Conservation (phyloP, 495 filamentous ascomycete species). For the Aspergillus bridgeri region DNA sequence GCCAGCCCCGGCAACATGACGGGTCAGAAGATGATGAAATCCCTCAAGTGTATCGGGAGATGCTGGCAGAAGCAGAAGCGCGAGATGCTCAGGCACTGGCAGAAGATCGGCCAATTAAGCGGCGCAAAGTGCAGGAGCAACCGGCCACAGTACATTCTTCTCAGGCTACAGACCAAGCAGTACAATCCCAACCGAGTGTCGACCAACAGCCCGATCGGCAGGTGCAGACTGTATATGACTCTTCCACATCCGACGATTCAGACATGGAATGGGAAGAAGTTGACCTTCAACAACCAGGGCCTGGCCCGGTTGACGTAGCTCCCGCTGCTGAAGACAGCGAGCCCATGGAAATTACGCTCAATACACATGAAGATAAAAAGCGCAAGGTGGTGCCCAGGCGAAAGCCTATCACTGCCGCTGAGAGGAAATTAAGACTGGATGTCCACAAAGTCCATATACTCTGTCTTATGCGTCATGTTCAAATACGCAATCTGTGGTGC, state of each 20-base stretch:
- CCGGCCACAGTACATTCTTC: conserved; percentile 15
- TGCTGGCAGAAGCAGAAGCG: conserved; percentile 62
- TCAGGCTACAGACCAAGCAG: conserved; percentile 9
- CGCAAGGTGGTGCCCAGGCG: conserved; percentile 41
- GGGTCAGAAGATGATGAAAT: conserved; percentile 26
- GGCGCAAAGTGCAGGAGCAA: conserved; percentile 37
- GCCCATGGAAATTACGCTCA: conserved; percentile 57
- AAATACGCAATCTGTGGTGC: conserved; percentile 81
- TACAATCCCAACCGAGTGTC: conserved; percentile 1
- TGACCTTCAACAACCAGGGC: conserved; percentile 42
- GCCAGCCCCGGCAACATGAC: conserved; percentile 12
- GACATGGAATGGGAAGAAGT: conserved; percentile 75
- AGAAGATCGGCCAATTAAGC: conserved; percentile 40
- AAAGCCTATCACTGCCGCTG: conserved; percentile 62
- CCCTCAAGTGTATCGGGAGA: conserved; percentile 60
- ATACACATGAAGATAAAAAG: conserved; percentile 34
- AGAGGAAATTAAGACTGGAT: conserved; percentile 68
- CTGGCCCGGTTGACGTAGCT: conserved; percentile 21
- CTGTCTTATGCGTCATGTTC: conserved; percentile 72
- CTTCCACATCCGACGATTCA: conserved; percentile 49
- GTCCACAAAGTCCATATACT: conserved; percentile 84
- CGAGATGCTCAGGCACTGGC: conserved; percentile 31
- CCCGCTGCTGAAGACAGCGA: conserved; percentile 26
- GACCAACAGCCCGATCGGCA: conserved; percentile 20
- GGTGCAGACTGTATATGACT: conserved; percentile 45